Evolutionary conservation across 2,329 filamentous ascomycete species (phyloP).

Genomic region (Talaromyces sp.): DNA sequence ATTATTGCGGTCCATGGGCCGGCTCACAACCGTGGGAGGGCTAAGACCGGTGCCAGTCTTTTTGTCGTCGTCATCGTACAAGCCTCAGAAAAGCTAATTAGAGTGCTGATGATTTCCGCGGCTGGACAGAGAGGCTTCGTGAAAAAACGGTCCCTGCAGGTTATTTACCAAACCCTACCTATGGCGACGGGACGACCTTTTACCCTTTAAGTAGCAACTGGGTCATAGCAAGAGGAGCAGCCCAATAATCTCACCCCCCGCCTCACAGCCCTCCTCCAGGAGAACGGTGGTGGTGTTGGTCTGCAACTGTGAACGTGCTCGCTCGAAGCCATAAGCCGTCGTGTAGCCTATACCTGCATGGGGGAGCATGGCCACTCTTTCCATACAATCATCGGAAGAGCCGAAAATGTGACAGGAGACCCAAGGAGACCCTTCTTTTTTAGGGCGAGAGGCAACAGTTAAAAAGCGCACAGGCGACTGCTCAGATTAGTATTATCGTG

Average conservation of each 20-base stretch:
- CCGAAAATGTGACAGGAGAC: background rate
- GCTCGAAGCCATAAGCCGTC: background rate
- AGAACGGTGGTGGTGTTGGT: background rate
- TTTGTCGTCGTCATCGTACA: background rate
- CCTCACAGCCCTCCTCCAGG: background rate
- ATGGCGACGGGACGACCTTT: background rate
- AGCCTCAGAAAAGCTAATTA: background rate
- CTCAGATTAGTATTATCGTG: slow-evolving; percentile 1
- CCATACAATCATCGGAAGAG: background rate
- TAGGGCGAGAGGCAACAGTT: background rate
- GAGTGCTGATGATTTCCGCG: background rate
- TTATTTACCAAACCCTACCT: background rate
- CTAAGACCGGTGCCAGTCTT: background rate
- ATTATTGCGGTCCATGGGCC: background rate
- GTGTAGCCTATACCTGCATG: background rate
- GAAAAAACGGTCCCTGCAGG: background rate
- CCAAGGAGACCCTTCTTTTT: background rate
- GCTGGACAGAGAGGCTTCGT: background rate
- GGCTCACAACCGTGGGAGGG: background rate
- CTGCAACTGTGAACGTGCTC: background rate
- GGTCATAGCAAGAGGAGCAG: background rate
- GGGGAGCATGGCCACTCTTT: background rate
- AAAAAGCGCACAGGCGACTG: background rate
- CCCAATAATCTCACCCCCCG: background rate
- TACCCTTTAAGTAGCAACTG: background rate